phyloP scores from a whole-genome alignment of 768 basidiomycete species.

The Pisolithus tinctorius region DNA sequence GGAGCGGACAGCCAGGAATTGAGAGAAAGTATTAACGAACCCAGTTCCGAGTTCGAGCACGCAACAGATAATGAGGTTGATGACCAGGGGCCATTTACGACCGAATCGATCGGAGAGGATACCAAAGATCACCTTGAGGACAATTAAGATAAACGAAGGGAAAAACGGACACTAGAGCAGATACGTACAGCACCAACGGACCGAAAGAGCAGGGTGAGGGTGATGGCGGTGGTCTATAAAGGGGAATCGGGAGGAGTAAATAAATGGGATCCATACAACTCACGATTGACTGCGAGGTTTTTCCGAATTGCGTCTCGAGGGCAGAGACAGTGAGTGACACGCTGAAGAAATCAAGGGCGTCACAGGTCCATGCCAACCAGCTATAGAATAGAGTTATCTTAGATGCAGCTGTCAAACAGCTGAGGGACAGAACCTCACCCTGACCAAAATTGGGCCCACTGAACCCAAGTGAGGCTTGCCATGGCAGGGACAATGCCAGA shows the following conservation, averaged over 20 bases:
- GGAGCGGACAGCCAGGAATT: constrained; percentile 78
- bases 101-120: constrained; percentile 84
- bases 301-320: constrained; percentile 44
- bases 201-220: constrained; percentile 88
- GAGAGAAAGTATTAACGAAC: constrained; percentile 67
- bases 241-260: background rate
- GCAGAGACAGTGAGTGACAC: constrained; percentile 53
- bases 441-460: constrained; percentile 53
- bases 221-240: constrained; percentile 68
- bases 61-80: constrained; percentile 65
- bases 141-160: background rate
- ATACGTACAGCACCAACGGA: constrained; percentile 59
- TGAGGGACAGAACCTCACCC: constrained; percentile 31
- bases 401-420: background rate
- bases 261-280: constrained; percentile 6
- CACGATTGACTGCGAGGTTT: constrained; percentile 37
- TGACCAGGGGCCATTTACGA: constrained; percentile 87
- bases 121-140: constrained; percentile 59
- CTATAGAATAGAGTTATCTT: constrained; percentile 25
- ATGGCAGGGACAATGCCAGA: constrained; percentile 39
- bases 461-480: constrained; percentile 38
- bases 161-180: background rate
- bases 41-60: constrained; percentile 73
- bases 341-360: constrained; percentile 83
- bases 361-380: constrained; percentile 84